Conservation (phyloP, 305 asterid species). For the Fraxinus sp. region DNA sequence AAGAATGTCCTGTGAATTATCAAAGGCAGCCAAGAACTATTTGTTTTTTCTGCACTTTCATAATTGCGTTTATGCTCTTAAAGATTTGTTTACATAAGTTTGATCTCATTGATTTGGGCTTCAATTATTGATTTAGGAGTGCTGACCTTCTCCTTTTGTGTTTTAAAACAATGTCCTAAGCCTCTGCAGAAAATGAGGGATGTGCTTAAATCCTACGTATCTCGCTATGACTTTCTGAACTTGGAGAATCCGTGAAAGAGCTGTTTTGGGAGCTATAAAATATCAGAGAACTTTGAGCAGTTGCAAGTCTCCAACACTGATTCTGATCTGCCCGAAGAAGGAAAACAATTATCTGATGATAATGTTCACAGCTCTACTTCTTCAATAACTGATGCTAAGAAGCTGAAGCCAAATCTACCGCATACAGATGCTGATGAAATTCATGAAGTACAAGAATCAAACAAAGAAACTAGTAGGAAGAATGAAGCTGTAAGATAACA, state of each 20-base stretch:
- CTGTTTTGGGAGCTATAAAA: slow-evolving; percentile 58
- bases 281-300: slow-evolving; percentile 50
- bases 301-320: slow-evolving; percentile 50
- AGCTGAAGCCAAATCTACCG: slow-evolving; percentile 41
- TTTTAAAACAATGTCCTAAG: slow-evolving; percentile 27
- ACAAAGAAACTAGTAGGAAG: slow-evolving; percentile 34
- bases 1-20: no score
- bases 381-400: slow-evolving; percentile 45
- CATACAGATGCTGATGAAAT: slow-evolving; percentile 34
- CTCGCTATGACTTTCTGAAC: slow-evolving; percentile 48
- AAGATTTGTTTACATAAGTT: neutral
- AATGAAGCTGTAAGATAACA: slow-evolving; percentile 40
- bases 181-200: slow-evolving; percentile 71
- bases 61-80: neutral
- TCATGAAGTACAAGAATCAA: slow-evolving; percentile 34
- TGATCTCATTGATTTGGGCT: neutral
- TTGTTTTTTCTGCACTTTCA: neutral
- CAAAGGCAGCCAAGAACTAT: no score
- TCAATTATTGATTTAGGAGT: neutral
- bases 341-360: slow-evolving; percentile 57
- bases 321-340: slow-evolving; percentile 60
- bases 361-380: slow-evolving; percentile 57
- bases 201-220: slow-evolving; percentile 64
- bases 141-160: neutral
- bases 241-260: slow-evolving; percentile 58